Evolutionary conservation across 2,329 filamentous ascomycete species (phyloP), one percentile per base, ranked within the genome.

Genomic region (Aspergillus fischeri): DNA sequence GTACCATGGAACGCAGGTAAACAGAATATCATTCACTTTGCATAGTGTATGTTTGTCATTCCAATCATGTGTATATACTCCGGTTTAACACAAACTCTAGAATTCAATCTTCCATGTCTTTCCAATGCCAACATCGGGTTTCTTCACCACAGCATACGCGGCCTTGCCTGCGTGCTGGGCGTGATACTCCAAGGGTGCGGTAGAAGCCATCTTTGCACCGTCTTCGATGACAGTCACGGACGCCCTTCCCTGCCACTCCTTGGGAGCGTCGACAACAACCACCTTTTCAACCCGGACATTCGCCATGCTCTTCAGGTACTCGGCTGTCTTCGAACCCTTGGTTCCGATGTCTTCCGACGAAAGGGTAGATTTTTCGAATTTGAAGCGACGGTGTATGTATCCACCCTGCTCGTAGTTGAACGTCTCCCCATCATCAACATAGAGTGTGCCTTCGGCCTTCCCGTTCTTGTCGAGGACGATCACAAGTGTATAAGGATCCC

Each of bases 401-500:
- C 91, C 91, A 10, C 92, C 93, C 61, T 86, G 80, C 73, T 95
- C 81, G 70, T 90, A 92, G 55, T 96, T 91, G 65, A 92, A 99
- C 0, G 89, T 90, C 75, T 97, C 92, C 50, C 94, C 94, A 64
- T 99, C 94, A 69, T 99, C 94, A 29, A 91, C 80, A 69, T 99
- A 99, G 7, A 99, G 78, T 51, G 89, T 87, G 28, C 94, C 94
- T 50, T 88, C 83, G 0, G 93, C 91, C 66, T 87, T 84, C 53
- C 88, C 86, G 32, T 83, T 80, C 63, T 85, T 84, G 64, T 84
- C 80, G 17, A 95, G 79, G 0, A 85, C 83, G 2, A 97, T 81
- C 2, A 99, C 87, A 1, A 99, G 84, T 0, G 94, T 99, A 78
- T 96, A 96, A 44, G 95, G 92, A 72, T 99, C 94, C 74, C 87